Percentiles rank a stretch among this genome's conserved stretches.
phyloP scores from a whole-genome alignment of 139 green algal species.

The Chlamydomonas eustigma region DNA sequence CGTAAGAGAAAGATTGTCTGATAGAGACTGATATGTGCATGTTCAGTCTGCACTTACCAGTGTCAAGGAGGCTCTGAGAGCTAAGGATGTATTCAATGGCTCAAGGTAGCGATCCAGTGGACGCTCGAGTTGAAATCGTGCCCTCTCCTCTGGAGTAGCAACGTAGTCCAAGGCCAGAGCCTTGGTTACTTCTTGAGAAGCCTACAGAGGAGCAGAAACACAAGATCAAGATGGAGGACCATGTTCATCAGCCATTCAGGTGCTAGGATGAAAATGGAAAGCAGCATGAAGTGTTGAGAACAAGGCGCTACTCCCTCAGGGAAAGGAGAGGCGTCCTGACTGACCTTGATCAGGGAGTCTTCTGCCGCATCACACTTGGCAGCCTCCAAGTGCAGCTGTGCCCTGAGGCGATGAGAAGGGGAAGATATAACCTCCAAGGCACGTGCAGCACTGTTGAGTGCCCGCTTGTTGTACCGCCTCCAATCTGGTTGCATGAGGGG shows the following conservation, averaged over 20 bases:
- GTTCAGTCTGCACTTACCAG: constrained; percentile 3
- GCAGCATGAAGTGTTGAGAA: too few relatives aligned
- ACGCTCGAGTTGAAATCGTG: constrained; percentile 34
- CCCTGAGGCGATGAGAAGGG: constrained; percentile 42
- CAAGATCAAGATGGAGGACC: too few relatives aligned
- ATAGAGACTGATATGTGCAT: not conserved
- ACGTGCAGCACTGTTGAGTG: constrained; percentile 45
- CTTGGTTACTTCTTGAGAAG: constrained; percentile 43
- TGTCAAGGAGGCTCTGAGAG: constrained; percentile 26
- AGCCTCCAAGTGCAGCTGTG: constrained; percentile 55
- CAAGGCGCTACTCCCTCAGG: too few relatives aligned
- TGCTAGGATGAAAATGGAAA: too few relatives aligned
- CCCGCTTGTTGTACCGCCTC: constrained; percentile 34
- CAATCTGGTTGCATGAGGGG: constrained; percentile 47
- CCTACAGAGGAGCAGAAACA: constrained; percentile 20
- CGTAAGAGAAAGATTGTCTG: too few relatives aligned
- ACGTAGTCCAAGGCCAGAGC: constrained; percentile 55
- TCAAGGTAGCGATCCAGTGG: constrained; percentile 48
- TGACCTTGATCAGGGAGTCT: constrained; percentile 53
- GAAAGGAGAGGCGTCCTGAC: too few relatives aligned
- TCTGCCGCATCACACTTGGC: constrained; percentile 52
- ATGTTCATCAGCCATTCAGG: too few relatives aligned
- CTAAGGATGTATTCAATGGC: constrained; percentile 27
- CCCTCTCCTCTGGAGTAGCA: constrained; percentile 25
- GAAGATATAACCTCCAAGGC: constrained; percentile 48